Base-by-base conservation (phyloP, 108 stramenopile species). In the Cyclostephanos invisitatus region DNA sequence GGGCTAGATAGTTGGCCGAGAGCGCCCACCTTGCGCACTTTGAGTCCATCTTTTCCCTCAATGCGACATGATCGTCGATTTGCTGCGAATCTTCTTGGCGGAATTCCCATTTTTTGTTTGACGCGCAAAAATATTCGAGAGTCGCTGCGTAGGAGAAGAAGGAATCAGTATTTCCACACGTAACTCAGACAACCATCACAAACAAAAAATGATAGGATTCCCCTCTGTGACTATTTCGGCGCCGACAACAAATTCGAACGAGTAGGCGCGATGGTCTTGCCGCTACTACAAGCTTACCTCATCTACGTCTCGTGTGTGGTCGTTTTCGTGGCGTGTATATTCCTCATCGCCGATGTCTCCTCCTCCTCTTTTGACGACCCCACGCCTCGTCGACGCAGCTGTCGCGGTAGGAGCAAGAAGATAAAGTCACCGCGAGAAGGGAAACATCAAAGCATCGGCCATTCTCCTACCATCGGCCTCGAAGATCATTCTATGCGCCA, bases 21-120 rank as follows among this genome's bases (percentile, higher is more conserved):
- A 88, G 86, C 25, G 83, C 81, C 87, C 85, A 86, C 11, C 72
- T 32, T 7, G 69, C 62, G 71, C 85, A 85, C 87, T 86, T 88
- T 2, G 28, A 56, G 57, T 81, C 83, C 47, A 85, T 80, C 66
- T 88, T 85, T 22, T 82, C 64, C 29, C 64, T 74, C 87, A 83
- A 88, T 20, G 61, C 59, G 15, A 40, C 63, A 0, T 69, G 78
- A 61, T 82, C 73, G 0, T 74, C 73, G 9, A 51, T 76, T 18
- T 54, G 63, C 6, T 71, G 73, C 81, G n/a, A n/a, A n/a, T n/a
- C n/a, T n/a, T n/a, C n/a, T n/a, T n/a, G n/a, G n/a, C n/a, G n/a
- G n/a, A n/a, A n/a, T n/a, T n/a, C n/a, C n/a, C n/a, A n/a, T n/a
- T n/a, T n/a, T n/a, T n/a, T n/a, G n/a, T n/a, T n/a, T n/a, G n/a